Base-by-base conservation (phyloP, 225 moss, liverwort and hornwort genomes). In the Polytrichum formosum region DNA sequence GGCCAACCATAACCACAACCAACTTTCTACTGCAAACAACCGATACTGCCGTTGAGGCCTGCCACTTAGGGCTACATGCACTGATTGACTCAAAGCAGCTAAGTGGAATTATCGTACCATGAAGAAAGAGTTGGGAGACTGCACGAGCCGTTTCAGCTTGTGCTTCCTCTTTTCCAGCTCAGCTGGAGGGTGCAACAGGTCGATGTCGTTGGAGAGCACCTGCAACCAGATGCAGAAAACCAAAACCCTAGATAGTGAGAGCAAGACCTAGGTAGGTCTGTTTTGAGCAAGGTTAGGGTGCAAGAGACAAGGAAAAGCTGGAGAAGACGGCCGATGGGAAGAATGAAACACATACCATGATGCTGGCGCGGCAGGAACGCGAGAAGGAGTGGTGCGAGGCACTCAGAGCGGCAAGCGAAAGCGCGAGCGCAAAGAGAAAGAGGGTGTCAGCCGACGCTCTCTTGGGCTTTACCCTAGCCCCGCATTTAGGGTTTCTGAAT, bases 201-300 rank as follows among this genome's bases (percentile, higher is more conserved):
- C 88, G 68, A 88, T 88, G 30, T 88, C 88, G 53, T 88, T 88
- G 9, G 88, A 88, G 37, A 88, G 88, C 79, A 82, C 88, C 88
- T 88, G 28, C 2, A 54, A 62, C 29, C 10, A 18, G 13, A 31
- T 7, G 28, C 29, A 26, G 26, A 20, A 64, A 64, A 25, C 29
- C 26, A 9, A 18, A 30, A 18, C 64, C 26, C 18, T 26, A 65
- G 5, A 2, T 19, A 16, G 13, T 46, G 46, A 46, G 46, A 46
- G 33, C 30, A 6, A 29, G 6, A 20, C 30, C 20, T 8, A 65
- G 64, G 4, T 6, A 31, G 27, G 6, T 28, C 18, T 64, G 64
- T 1, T 58, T n/a, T 9, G 9, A 58, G 9, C 21, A 58, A 6
- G 21, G 7, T 58, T 58, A 6, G 58, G 8, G 6, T 21, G 9